phyloP scores from a whole-genome alignment of 257 asterid genomes.

The Phtheirospermum japonicum region DNA sequence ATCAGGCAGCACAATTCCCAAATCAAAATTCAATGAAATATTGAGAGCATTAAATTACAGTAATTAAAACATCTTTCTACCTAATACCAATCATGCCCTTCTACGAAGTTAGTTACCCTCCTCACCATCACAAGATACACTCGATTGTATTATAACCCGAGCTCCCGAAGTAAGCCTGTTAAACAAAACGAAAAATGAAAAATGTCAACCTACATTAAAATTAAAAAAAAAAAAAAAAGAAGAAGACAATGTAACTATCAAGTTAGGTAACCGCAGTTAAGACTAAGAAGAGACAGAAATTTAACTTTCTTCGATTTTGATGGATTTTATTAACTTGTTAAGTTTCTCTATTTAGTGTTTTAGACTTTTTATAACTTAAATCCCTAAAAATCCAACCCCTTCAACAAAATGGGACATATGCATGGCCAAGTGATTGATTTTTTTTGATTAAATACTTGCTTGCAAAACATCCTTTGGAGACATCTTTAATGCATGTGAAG shows the following conservation, averaged over 20 bases:
- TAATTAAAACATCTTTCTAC: background rate
- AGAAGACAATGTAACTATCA: background rate
- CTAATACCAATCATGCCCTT: slow-evolving; percentile 11
- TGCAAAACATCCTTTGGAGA: too few species aligned
- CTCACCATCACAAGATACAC: slow-evolving; percentile 38
- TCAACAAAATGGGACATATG: too few species aligned
- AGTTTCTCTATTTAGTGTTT: too few species aligned
- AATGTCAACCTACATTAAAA: slow-evolving; percentile 40
- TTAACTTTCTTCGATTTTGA: slow-evolving; percentile 94
- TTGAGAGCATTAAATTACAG: background rate
- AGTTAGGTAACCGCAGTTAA: background rate
- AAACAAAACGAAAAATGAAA: slow-evolving; percentile 7
- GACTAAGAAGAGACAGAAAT: slow-evolving; percentile 26
- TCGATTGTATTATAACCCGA: slow-evolving; percentile 83
- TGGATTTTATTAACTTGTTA: too few species aligned
- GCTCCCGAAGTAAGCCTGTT: slow-evolving; percentile 99
- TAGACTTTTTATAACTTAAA: too few species aligned
- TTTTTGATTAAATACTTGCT: too few species aligned
- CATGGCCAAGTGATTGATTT: too few species aligned
- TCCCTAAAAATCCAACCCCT: too few species aligned
- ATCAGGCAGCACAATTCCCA: slow-evolving; percentile 1
- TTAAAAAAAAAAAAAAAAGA: slow-evolving; percentile 18
- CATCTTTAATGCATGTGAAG: background rate
- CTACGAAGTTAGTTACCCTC: slow-evolving; percentile 30
- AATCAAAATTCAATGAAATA: background rate